Base-by-base conservation (phyloP, 2,329 filamentous ascomycete genomes). In the Stemphylium beticola region DNA sequence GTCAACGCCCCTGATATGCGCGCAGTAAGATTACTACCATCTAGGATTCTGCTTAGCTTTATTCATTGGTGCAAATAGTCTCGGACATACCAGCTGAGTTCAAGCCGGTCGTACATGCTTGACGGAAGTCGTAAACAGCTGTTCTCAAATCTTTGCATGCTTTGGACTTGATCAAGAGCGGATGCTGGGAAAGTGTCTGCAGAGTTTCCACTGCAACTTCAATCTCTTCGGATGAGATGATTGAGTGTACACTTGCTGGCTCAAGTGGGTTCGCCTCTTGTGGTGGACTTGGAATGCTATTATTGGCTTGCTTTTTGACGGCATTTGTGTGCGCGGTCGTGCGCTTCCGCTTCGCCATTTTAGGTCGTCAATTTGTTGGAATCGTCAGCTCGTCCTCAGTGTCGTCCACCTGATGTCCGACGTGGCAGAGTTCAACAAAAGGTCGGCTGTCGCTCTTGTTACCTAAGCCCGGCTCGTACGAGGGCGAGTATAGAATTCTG, bases 181-280 rank as follows among this genome's bases (percentile, higher is more conserved):
- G 87, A 58, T 89, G 81, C 53, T 82, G 74, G 0, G 86, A 75
- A 10, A 90, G 79, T 0, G 83, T 80, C 2, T 76, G 78, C 24
- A 90, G 79, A 0, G 87, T 89, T 29, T 90, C 87, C 51, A 88
- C 79, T 1, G 87, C 80, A 52, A 89, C 84, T 40, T 89, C 87
- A 49, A 90, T 79, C 58, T 90, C 87, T 61, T 89, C 86, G 80
- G 78, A 55, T 2, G 85, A 85, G n/a, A 85, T 78, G 55, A 87
- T 73, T 0, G 81, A 79, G 47, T 81, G 76, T 3, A 87, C 74
- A 43, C 70, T 83, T 62, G 78, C 81, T n/a, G 82, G 78, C 56
- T 82, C 81, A 9, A 62, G 46, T 9, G 58, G 38, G 12, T 49
- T 49, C 3, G 57, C 57, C 26, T 69, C 67, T 32, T 70, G 64